Conservation (phyloP, 2,329 filamentous ascomycete genomes). For the Verticillium albo-atrum region DNA sequence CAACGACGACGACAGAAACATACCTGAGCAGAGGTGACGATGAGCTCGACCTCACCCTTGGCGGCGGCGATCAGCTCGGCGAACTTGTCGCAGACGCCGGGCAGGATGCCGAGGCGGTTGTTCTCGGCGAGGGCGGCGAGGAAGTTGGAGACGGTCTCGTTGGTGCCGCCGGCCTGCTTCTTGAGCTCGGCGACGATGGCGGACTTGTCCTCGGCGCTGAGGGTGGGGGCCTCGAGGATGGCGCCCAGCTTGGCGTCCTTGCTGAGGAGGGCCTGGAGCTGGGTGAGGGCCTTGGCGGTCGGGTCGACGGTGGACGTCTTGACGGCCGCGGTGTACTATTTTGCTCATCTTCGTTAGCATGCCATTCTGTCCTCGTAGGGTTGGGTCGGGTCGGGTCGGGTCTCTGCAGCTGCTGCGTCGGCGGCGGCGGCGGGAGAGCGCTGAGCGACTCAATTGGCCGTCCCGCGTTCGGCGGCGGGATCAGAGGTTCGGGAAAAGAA, state of each 20-base stretch:
- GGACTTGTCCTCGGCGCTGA: conserved; percentile 74
- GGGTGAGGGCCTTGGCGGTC: conserved; percentile 74
- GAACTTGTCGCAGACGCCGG: conserved; percentile 85
- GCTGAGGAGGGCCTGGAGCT: conserved; percentile 67
- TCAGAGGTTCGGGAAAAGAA: not conserved
- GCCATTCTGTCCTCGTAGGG: no score
- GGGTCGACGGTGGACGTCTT: conserved; percentile 84
- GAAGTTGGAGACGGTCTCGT: conserved; percentile 91
- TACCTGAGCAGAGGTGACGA: conserved; percentile 86
- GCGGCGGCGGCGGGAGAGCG: not conserved
- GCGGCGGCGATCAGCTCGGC: conserved; percentile 79
- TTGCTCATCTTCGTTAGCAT: not conserved
- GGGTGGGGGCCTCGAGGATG: conserved; percentile 77
- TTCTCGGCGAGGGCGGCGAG: conserved; percentile 86
- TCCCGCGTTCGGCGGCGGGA: not conserved
- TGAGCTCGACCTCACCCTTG: conserved; percentile 89
- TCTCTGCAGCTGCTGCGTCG: not conserved
- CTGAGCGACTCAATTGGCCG: conserved; percentile 27
- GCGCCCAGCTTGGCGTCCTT: conserved; percentile 75
- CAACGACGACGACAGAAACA: conserved; percentile 26
- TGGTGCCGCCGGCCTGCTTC: conserved; percentile 72
- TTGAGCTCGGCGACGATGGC: conserved; percentile 82
- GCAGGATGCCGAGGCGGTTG: conserved; percentile 84
- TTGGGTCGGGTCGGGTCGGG: no score
- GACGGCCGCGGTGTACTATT: conserved; percentile 89